phyloP scores from a whole-genome alignment of 148 eudicot genomes.

The Camellia lanceoleosa region DNA sequence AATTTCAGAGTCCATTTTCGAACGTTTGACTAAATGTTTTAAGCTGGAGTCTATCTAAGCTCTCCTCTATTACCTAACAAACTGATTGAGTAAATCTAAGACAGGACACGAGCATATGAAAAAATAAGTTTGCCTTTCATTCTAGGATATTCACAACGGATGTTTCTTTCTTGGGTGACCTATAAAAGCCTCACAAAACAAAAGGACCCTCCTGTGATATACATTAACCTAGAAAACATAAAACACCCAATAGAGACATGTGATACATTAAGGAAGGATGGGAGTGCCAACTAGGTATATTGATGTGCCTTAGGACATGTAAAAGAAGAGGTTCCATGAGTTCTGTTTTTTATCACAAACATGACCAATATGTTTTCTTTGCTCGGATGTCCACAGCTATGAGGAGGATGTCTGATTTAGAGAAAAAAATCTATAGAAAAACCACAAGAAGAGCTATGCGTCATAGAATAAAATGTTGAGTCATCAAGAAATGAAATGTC shows the following conservation, averaged over 20 bases:
- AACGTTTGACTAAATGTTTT: neutral
- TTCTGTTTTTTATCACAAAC: neutral
- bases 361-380: neutral
- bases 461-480: neutral
- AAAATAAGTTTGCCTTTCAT: conserved; percentile 3
- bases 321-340: neutral
- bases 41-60: neutral
- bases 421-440: neutral
- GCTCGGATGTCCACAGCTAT: neutral
- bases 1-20: neutral
- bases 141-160: neutral
- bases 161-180: neutral
- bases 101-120: neutral
- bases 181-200: neutral
- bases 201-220: neutral
- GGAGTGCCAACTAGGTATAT: too few relatives aligned
- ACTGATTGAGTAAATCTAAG: neutral
- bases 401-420: neutral
- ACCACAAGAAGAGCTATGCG: neutral
- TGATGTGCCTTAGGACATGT: neutral
- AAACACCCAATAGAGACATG: neutral
- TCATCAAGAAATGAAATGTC: neutral
- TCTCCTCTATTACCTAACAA: neutral
- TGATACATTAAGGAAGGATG: neutral
- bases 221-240: neutral